Evolutionary conservation across 805 yeast genomes (phyloP).

Genomic region (Danielia oregonensis): DNA sequence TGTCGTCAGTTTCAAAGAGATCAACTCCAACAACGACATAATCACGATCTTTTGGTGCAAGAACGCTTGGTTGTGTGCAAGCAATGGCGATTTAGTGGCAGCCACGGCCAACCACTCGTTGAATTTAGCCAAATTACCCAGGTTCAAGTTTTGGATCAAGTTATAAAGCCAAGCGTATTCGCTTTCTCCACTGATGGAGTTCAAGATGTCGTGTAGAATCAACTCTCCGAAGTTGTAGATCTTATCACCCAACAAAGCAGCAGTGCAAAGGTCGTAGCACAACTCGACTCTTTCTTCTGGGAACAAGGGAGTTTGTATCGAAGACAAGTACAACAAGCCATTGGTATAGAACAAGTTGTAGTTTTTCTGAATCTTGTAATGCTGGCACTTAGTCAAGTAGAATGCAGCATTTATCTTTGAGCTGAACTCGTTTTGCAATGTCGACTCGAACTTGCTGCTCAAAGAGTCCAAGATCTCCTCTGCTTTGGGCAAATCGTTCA

Average conservation of each 20-base stretch:
- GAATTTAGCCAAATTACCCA: conserved; percentile 72
- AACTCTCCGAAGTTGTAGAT: conserved; percentile 96
- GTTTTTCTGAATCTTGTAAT: conserved; percentile 70
- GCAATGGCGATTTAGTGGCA: conserved; percentile 44
- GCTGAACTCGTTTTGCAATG: conserved; percentile 28
- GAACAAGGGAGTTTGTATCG: conserved; percentile 47
- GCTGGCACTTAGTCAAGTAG: conserved; percentile 75
- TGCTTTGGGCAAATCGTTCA: conserved; percentile 53
- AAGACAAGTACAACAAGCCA: conserved; percentile 77
- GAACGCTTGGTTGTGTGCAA: conserved; percentile 58
- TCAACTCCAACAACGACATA: conserved; percentile 85
- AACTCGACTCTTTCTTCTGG: conserved; percentile 42
- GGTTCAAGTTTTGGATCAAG: conserved; percentile 65
- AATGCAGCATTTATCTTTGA: conserved; percentile 75
- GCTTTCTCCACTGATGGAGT: conserved; percentile 40
- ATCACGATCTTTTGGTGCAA: conserved; percentile 87
- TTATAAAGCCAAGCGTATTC: conserved; percentile 68
- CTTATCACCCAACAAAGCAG: conserved; percentile 87
- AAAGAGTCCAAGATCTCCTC: conserved; percentile 64
- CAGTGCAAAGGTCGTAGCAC: conserved; percentile 69
- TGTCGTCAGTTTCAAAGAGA: conserved; percentile 71
- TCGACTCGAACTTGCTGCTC: conserved; percentile 50
- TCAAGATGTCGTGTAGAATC: conserved; percentile 80
- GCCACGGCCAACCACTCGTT: conserved; percentile 44
- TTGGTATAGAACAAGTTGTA: conserved; percentile 79